Percentiles rank a stretch among this genome's conserved stretches.
These are phyloP conservation scores for Aspergillus cejpii DNA, from an alignment of 2,329 filamentous ascomycete species.

Conservation along the genomic window DNA sequence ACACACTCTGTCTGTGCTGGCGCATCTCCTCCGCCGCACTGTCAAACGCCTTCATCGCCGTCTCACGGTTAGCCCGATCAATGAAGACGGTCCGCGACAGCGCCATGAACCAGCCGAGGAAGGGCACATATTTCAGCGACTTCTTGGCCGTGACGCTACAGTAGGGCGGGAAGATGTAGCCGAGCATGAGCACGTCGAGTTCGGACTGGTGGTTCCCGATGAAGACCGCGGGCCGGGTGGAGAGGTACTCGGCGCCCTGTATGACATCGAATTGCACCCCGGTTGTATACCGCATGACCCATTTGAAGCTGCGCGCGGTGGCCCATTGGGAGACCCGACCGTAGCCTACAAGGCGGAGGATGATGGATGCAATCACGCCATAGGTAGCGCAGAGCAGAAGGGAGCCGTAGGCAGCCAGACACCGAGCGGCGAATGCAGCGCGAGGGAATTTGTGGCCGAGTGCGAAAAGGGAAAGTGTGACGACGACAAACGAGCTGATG, in stretches of 20 bases:
- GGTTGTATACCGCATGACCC: conserved; percentile 64
- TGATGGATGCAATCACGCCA: conserved; percentile 67
- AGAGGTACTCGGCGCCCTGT: conserved; percentile 59
- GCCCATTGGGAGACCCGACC: conserved; percentile 80
- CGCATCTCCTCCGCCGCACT: conserved; percentile 76
- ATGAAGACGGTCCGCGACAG: conserved; percentile 90
- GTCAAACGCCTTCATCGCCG: conserved; percentile 77
- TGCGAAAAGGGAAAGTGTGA: conserved; percentile 48
- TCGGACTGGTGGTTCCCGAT: conserved; percentile 95
- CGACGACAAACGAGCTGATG: conserved; percentile 58
- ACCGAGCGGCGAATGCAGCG: conserved; percentile 43
- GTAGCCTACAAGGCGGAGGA: conserved; percentile 64
- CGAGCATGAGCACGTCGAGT: conserved; percentile 88
- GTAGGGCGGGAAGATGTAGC: conserved; percentile 79
- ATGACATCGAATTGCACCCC: conserved; percentile 70
- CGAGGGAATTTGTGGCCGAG: conserved; percentile 39
- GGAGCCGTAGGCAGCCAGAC: conserved; percentile 42
- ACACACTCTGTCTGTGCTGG: conserved; percentile 55
- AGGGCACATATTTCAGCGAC: conserved; percentile 67
- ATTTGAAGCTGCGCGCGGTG: conserved; percentile 70
- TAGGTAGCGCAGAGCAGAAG: conserved; percentile 54
- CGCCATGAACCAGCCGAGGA: conserved; percentile 91
- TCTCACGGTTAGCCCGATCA: conserved; percentile 76
- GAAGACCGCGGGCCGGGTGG: conserved; percentile 75
- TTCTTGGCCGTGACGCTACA: conserved; percentile 91